Evolutionary conservation across 1,284 basidiomycete species (phyloP).

Genomic region (Trametes sp.): DNA sequence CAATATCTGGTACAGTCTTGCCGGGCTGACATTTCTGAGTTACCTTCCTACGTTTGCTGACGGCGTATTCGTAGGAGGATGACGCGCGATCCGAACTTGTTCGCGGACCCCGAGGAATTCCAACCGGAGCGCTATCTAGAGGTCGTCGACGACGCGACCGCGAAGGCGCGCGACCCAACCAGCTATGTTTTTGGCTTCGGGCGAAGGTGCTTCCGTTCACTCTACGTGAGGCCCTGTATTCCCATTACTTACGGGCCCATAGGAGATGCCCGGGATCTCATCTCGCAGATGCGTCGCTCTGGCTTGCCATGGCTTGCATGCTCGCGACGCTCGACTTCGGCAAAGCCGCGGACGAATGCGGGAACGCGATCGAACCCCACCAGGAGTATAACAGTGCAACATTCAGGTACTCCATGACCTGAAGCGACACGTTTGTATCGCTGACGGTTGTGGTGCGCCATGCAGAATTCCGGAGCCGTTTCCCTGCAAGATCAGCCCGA

Average conservation of each 20-base stretch:
- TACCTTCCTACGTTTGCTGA: not conserved
- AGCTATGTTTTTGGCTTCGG: conserved; percentile 44
- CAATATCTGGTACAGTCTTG: conserved; percentile 9
- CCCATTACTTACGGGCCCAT: too few species aligned
- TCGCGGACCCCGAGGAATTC: conserved; percentile 44
- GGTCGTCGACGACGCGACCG: conserved; percentile 30
- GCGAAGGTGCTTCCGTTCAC: not conserved
- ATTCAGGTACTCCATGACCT: conserved; percentile 44
- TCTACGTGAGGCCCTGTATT: not conserved
- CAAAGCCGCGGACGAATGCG: conserved; percentile 46
- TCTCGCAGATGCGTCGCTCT: conserved; percentile 51
- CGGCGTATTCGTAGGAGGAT: conserved; percentile 34
- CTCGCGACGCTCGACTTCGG: conserved; percentile 50
- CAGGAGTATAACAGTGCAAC: conserved; percentile 47
- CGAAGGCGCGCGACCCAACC: conserved; percentile 36
- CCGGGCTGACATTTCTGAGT: too few species aligned
- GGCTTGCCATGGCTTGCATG: conserved; percentile 51
- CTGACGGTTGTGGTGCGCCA: not conserved
- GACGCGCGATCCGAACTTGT: conserved; percentile 44
- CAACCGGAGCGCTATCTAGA: conserved; percentile 43
- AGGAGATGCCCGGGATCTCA: conserved; percentile 51
- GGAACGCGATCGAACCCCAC: conserved; percentile 45
- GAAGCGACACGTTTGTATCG: too few species aligned
- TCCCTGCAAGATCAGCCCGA: conserved; percentile 3
- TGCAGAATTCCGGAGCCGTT: not conserved